Base-by-base conservation (phyloP, 306 rosid species). In the Rubus parviflorus region DNA sequence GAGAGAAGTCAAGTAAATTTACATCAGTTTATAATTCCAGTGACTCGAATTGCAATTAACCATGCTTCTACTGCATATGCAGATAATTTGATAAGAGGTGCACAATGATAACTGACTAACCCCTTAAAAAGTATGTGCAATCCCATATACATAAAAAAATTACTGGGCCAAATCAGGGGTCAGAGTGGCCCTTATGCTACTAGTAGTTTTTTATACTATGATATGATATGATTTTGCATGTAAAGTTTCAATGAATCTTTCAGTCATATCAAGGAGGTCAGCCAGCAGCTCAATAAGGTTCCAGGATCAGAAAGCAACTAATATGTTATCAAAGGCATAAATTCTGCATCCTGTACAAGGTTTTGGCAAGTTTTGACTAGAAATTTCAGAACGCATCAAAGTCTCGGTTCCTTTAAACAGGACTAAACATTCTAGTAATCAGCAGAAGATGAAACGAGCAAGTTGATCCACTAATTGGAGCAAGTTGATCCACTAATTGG, bases 1-100 rank as follows among this genome's bases (percentile, higher is more conserved):
- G 56, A 62, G 76, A 60, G 52, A 78, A 40, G 69, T 47, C 54
- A 63, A 61, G 47, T 13, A 11, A 47, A 62, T 56, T 56, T 47
- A 10, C 37, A 73, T 73, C 49, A 76, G 56, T 42, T 22, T 49
- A 23, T 53, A 70, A 37, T 38, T 35, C 10, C 6, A 37, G 69
- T 8, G 13, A 8, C 23, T 15, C 38, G 47, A 38, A 64, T 16
- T 37, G 7, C 22, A 38, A 38, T 17, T 7, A 47, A 46, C 35
- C 40, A 69, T 47, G 73, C 58, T 69, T 14, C 8, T 15, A 30
- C 43, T 35, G 17, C 5, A 14, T 15, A 6, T 4, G 42, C 68
- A 23, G 16, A 60, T 13, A 23, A 23, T 11, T 62, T 40, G n/a
- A 30, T 15, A 15, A 62, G 41, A 62, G 42, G 20, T 16, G 69